A percentile compares a stretch with the other conserved stretches of the same genome.
Conservation (phyloP, 805 yeast species). For the Candida xiaguanensis region DNA sequence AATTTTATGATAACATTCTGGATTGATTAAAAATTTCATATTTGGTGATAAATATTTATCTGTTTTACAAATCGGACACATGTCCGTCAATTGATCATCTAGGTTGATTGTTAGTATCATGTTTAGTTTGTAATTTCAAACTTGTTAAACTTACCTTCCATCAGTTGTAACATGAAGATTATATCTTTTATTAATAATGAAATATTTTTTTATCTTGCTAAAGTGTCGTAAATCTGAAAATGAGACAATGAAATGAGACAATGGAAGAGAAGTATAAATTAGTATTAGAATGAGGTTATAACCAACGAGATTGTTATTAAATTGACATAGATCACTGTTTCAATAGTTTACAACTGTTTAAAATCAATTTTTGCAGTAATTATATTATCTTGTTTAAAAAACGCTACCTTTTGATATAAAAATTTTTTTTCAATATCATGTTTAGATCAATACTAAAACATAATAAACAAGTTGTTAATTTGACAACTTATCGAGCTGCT, state of each 20-base stretch:
- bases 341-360: neutral
- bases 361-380: neutral
- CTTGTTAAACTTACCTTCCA: conserved; percentile 12
- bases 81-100: conserved; percentile 61
- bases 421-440: neutral
- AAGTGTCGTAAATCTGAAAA: too few species aligned
- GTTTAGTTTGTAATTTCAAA: too few species aligned
- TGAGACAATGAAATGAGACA: too few species aligned
- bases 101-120: too few species aligned
- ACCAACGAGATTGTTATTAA: too few species aligned
- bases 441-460: conserved; percentile 6
- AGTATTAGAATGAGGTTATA: too few species aligned
- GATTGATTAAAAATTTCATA: conserved; percentile 86
- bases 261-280: too few species aligned
- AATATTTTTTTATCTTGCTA: too few species aligned
- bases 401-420: neutral
- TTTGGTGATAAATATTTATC: conserved; percentile 92
- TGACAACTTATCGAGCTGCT: conserved; percentile 1
- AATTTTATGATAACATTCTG: conserved; percentile 97
- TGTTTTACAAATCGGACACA: conserved; percentile 97
- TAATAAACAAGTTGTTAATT: neutral
- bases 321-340: too few species aligned
- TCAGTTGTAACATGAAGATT: conserved; percentile 7
- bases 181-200: too few species aligned
- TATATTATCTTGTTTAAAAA: neutral